phyloP scores from a whole-genome alignment of 805 yeast genomes.

The Sugiyamaella chiloensis region DNA sequence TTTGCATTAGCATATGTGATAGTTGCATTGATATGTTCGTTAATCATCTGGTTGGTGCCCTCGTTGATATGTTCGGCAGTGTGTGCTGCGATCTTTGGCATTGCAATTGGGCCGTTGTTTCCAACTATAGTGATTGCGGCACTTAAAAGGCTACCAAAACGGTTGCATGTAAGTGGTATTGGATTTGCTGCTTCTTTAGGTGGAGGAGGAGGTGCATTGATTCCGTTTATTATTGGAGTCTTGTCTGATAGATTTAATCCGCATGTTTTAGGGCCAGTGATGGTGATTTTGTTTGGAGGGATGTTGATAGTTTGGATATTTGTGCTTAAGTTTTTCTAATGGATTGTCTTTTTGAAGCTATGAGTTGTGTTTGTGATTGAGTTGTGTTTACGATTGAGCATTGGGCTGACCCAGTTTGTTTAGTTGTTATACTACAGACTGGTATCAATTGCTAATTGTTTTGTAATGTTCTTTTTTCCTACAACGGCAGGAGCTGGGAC shows the following conservation, averaged over 20 bases:
- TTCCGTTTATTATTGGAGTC: conserved; percentile 63
- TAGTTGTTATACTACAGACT: too few relatives aligned
- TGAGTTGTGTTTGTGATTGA: too few relatives aligned
- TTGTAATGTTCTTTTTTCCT: too few relatives aligned
- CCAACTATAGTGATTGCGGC: conserved; percentile 69
- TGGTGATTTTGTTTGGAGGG: conserved; percentile 20
- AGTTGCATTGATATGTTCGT: conserved; percentile 38
- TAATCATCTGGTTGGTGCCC: conserved; percentile 50
- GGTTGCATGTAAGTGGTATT: conserved; percentile 58
- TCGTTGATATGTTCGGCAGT: conserved; percentile 44
- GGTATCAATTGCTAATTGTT: too few relatives aligned
- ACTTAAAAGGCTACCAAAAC: conserved; percentile 56
- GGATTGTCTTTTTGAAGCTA: too few relatives aligned
- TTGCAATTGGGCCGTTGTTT: conserved; percentile 64
- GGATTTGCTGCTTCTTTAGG: conserved; percentile 76
- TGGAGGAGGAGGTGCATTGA: conserved; percentile 77
- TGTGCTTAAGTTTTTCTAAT: conserved; percentile 15
- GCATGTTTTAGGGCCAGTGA: conserved; percentile 26
- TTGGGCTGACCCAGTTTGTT: too few relatives aligned
- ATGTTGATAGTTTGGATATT: conserved; percentile 25
- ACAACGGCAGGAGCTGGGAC: too few relatives aligned
- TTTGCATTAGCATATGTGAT: conserved; percentile 30
- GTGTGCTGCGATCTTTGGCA: conserved; percentile 48
- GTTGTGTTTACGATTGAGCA: too few relatives aligned
- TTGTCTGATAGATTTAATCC: conserved; percentile 33